Conservation (phyloP, 768 basidiomycete species). For the Epithele typhae region DNA sequence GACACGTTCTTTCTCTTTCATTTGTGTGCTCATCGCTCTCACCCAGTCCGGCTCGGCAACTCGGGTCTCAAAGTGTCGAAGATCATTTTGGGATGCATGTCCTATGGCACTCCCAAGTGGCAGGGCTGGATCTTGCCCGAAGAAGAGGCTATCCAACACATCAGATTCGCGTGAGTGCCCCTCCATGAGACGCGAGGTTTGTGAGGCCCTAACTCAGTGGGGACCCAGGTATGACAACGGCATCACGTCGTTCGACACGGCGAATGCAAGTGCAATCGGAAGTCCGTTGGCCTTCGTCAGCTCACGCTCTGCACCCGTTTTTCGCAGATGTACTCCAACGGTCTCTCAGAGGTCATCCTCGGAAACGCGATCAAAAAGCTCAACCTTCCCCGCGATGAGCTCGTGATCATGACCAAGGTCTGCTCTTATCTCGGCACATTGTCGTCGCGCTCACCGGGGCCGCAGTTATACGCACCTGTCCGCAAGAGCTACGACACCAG, state of each 20-base stretch:
- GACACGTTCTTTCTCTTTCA: neutral
- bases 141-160: conserved; percentile 32
- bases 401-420: conserved; percentile 50
- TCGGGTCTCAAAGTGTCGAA: conserved; percentile 27
- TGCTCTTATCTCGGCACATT: conserved; percentile 1
- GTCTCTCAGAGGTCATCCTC: conserved; percentile 37
- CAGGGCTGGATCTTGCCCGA: conserved; percentile 34
- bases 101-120: conserved; percentile 31
- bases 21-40: neutral
- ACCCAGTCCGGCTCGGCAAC: conserved; percentile 25
- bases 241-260: conserved; percentile 28
- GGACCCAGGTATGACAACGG: conserved; percentile 34
- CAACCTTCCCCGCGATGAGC: conserved; percentile 40
- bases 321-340: conserved; percentile 33
- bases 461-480: conserved; percentile 15
- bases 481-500: neutral
- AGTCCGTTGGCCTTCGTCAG: too few relatives aligned
- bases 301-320: too few relatives aligned
- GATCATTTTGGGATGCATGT: conserved; percentile 33
- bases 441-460: too few relatives aligned
- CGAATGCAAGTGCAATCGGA: neutral
- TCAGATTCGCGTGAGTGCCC: conserved; percentile 38
- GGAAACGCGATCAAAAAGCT: conserved; percentile 44
- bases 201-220: neutral
- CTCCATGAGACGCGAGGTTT: neutral